Evolutionary conservation across 83 land plant species (phyloP).

Genomic region (Isoetes engelmannii): DNA sequence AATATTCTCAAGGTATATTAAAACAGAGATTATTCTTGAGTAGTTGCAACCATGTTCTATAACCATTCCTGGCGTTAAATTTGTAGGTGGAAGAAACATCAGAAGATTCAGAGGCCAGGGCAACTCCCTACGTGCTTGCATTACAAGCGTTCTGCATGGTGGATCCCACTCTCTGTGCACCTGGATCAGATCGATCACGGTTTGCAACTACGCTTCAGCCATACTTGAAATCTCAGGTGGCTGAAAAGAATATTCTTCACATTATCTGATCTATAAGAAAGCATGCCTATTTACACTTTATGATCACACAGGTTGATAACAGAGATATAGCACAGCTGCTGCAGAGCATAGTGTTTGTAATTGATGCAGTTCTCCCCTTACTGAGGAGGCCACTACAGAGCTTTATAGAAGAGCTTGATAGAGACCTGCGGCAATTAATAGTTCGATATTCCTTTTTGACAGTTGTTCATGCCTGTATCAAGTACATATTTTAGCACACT

Average conservation of each 20-base stretch:
- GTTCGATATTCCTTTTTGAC: constrained; percentile 79
- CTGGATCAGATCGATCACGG: constrained; percentile 89
- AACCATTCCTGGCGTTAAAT: neutral
- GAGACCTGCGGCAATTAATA: constrained; percentile 84
- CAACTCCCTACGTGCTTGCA: constrained; percentile 82
- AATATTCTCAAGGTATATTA: constrained; percentile 72
- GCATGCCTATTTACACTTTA: neutral
- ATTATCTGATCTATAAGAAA: neutral
- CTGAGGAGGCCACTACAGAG: constrained; percentile 70
- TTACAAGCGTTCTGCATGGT: constrained; percentile 96
- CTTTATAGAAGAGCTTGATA: constrained; percentile 87
- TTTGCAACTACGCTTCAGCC: constrained; percentile 92
- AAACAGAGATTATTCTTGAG: neutral
- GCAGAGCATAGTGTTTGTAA: constrained; percentile 86
- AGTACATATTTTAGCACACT: constrained; percentile 32
- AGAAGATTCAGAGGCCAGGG: constrained; percentile 54
- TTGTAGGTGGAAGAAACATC: constrained; percentile 73
- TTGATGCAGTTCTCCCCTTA: constrained; percentile 86
- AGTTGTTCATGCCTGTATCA: constrained; percentile 95
- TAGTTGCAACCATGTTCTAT: neutral
- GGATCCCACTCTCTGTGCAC: constrained; percentile 87
- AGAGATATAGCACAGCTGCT: constrained; percentile 70
- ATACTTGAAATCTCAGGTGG: constrained; percentile 91
- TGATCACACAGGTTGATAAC: constrained; percentile 55
- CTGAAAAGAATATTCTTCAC: neutral